Base-by-base conservation (phyloP, 2,329 filamentous ascomycete genomes). In the Beauveria rudraprayagi region DNA sequence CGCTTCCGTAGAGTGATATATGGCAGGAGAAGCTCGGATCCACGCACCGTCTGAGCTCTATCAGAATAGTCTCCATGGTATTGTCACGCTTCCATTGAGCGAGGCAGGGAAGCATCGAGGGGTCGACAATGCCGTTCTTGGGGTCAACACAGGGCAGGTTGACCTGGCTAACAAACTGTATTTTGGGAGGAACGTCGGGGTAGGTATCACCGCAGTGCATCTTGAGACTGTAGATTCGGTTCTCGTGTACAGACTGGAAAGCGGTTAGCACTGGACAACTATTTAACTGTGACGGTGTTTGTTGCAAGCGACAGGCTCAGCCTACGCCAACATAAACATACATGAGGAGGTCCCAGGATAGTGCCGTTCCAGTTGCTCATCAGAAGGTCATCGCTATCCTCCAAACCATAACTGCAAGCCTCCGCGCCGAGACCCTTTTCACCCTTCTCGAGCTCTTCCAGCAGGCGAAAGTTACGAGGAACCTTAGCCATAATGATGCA, bases 361-460 rank as follows among this genome's bases (percentile, higher is more conserved):
- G 94, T 99, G 70, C 93, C 94, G 71, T 96, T 96, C 94, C 94
- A 99, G 80, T 97, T 92, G 65, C 90, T 93, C 92, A 99, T 96
- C 75, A 94, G 85, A 66, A 97, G 84, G 71, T 99, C 94, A 72
- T 97, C 92, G 53, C 90, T 88, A 74, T 97, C 92, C 66, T 93
- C 91, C 61, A 99, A 84, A 69, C 94, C 94, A 70, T 97, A 97
- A 50, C 94, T 97, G 79, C 93, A 97, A 64, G 92, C 92, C 79
- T 97, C 94, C 74, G 93, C 92, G 71, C 94, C 93, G 65, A 94
- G 83, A 64, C 94, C 94, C 78, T 99, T 99, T 80, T 99, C 94
- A 71, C 94, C 94, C 80, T 97, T 97, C 80, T 99, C 94, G 22
- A 99, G 83, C 85, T 99, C 94, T 76, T 97, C 94, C 61, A 99